Base-by-base conservation (phyloP, 768 basidiomycete species). In the Boletus huronensis region DNA sequence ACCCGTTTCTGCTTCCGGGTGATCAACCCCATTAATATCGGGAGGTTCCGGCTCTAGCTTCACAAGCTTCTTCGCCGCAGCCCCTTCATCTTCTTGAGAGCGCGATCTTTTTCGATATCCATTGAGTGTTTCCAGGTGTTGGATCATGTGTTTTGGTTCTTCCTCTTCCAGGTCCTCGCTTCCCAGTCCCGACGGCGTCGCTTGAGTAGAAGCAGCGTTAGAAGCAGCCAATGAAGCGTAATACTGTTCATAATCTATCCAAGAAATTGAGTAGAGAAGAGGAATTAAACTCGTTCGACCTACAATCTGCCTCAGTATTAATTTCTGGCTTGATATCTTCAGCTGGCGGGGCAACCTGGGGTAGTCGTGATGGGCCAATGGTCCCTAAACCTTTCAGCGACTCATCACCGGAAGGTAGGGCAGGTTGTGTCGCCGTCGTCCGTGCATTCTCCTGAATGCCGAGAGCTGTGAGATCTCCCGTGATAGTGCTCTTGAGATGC, bases 401-500 rank as follows among this genome's bases (percentile, higher is more conserved):
- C 55, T 89, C 87, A 63, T 91, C 90, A 61, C 86, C 88, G 32
- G 82, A 81, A 54, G 72, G 74, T 28, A 77, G 52, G 53, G 53
- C 55, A 40, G 55, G 44, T n/a, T 65, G 66, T 38, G 62, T 72
- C 13, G 67, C 64, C 50, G 79, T 79, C 25, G 77, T 71, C 53
- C 85, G 74, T n/a, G 81, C 83, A 57, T 70, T 82, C 67, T 90
- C 88, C 62, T 84, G 82, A 53, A 90, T 80, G 19, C 93, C 93
- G 38, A 95, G 77, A 21, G 91, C 88, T 1, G 96, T 97, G 56
- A 93, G 75, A 60, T 95, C 89, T 9, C 94, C 93, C 4, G 93
- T 87, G 57, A 99, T 93, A 3, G 97, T 99, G 66, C 93, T 95
- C 72, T 92, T 90, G 61, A 94, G 80, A 75, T 97, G 92, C 97